phyloP scores from a whole-genome alignment of 176 grass and related monocot species.

The Phoenix roebelenii region DNA sequence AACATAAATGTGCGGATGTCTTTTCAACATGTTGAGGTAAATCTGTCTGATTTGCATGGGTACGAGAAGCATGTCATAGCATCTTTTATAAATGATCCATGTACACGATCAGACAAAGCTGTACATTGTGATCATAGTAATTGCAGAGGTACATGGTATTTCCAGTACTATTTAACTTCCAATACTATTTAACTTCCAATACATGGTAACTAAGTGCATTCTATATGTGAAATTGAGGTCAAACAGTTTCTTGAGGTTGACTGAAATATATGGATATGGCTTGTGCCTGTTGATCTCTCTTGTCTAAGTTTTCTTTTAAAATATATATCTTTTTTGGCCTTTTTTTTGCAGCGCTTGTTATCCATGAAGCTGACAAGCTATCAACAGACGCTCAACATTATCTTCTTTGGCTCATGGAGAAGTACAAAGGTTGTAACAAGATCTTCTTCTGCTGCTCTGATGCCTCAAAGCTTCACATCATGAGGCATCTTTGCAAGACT shows the following conservation, averaged over 20 bases:
- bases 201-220: no score
- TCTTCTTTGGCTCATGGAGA: slow-evolving; percentile 46
- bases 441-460: slow-evolving; percentile 55
- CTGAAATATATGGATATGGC: no score
- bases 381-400: slow-evolving; percentile 53
- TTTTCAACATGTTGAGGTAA: slow-evolving; percentile 52
- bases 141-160: slow-evolving; percentile 34
- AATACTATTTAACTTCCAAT: no score
- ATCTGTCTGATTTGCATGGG: slow-evolving; percentile 52
- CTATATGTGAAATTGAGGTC: no score
- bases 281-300: no score
- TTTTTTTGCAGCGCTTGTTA: slow-evolving; percentile 31
- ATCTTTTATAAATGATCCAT: slow-evolving; percentile 45
- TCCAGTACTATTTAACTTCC: background rate
- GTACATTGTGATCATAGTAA: slow-evolving; percentile 17
- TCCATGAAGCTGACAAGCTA: slow-evolving; percentile 51
- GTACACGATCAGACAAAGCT: slow-evolving; percentile 12
- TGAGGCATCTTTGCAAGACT: slow-evolving; percentile 36
- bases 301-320: no score
- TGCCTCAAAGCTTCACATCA: slow-evolving; percentile 52
- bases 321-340: no score
- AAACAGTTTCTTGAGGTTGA: no score
- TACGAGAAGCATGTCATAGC: slow-evolving; percentile 56
- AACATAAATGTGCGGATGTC: slow-evolving; percentile 40
- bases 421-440: slow-evolving; percentile 42